These are phyloP conservation scores for Holtermannia corniformis DNA, from an alignment of 768 basidiomycete species.

Conservation along the genomic window DNA sequence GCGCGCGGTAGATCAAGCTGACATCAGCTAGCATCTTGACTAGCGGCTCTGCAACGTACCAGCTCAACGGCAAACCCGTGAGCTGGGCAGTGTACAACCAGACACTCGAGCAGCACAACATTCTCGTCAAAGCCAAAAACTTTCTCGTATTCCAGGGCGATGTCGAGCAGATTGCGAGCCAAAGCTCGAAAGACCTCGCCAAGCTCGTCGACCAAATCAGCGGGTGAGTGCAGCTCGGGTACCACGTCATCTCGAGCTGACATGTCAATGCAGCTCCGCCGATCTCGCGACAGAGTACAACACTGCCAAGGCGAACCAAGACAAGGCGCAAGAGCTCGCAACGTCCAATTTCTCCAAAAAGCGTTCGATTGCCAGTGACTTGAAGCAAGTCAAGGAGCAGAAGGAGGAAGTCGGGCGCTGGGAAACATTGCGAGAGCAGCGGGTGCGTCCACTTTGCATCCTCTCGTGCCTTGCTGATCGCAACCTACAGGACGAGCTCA, in stretches of 20 bases:
- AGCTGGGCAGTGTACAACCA: slow-evolving; percentile 83
- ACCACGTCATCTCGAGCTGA: slow-evolving; percentile 2
- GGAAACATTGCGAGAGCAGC: slow-evolving; percentile 62
- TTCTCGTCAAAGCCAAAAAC: slow-evolving; percentile 98
- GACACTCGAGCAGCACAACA: slow-evolving; percentile 77
- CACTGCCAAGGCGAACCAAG: slow-evolving; percentile 72
- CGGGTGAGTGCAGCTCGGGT: no score
- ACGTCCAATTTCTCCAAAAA: slow-evolving; percentile 92
- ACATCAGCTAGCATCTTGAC: slow-evolving; percentile 62
- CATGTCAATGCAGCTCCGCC: slow-evolving; percentile 49
- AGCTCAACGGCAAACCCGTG: slow-evolving; percentile 67
- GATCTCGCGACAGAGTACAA: slow-evolving; percentile 86
- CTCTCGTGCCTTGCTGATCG: not conserved
- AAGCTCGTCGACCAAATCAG: slow-evolving; percentile 90
- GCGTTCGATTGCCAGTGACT: slow-evolving; percentile 84
- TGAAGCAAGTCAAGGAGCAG: slow-evolving; percentile 95
- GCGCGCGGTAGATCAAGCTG: not conserved
- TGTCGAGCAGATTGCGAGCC: slow-evolving; percentile 93
- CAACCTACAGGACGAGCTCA: slow-evolving; percentile 62
- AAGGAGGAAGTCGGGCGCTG: slow-evolving; percentile 86
- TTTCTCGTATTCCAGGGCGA: slow-evolving; percentile 99
- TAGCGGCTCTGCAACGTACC: slow-evolving; percentile 81
- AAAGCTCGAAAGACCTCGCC: slow-evolving; percentile 80
- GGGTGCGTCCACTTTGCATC: slow-evolving; percentile 46
- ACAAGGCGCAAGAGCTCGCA: slow-evolving; percentile 84